Conservation (phyloP, 192 early-diverging fungal genomes). For the Umbelopsis vinacea region DNA sequence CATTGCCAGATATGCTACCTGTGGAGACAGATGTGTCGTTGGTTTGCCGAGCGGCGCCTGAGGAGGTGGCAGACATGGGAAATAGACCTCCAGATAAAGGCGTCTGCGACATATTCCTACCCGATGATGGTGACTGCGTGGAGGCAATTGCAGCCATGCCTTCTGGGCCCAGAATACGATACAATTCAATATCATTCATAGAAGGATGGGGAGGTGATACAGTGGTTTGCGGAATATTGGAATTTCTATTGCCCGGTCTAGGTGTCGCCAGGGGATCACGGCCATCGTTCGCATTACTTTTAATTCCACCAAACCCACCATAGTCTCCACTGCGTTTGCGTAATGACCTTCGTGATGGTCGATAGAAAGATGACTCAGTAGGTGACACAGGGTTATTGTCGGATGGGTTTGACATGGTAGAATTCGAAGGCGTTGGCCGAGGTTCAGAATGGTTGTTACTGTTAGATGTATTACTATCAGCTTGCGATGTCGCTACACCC, state of each 20-base stretch:
- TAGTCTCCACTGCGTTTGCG: slow-evolving; percentile 7
- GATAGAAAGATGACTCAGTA: slow-evolving; percentile 15
- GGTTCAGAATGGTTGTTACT: not conserved
- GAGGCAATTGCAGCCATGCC: not conserved
- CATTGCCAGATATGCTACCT: not conserved
- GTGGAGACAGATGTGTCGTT: not conserved
- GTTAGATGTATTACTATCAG: slow-evolving; percentile 1
- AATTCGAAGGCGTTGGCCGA: not conserved
- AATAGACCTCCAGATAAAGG: not conserved
- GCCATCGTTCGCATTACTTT: not conserved
- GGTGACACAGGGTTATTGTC: slow-evolving; percentile 1
- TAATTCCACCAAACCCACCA: not conserved
- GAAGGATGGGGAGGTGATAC: not conserved
- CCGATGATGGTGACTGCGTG: not conserved
- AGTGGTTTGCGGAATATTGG: not conserved
- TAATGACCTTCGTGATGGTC: slow-evolving; percentile 11
- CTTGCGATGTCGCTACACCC: slow-evolving; percentile 10
- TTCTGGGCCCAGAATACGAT: not conserved
- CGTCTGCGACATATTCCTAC: too few species aligned
- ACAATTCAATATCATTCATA: slow-evolving; percentile 8
- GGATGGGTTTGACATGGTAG: not conserved
- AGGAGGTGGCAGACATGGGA: not conserved
- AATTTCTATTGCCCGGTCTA: not conserved
- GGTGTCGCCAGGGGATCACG: not conserved
- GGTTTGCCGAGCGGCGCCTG: not conserved